Percentiles rank a stretch among this genome's conserved stretches.
Evolutionary conservation across 2,329 filamentous ascomycete genomes (phyloP).

Genomic region (Arachnomyces sp.): DNA sequence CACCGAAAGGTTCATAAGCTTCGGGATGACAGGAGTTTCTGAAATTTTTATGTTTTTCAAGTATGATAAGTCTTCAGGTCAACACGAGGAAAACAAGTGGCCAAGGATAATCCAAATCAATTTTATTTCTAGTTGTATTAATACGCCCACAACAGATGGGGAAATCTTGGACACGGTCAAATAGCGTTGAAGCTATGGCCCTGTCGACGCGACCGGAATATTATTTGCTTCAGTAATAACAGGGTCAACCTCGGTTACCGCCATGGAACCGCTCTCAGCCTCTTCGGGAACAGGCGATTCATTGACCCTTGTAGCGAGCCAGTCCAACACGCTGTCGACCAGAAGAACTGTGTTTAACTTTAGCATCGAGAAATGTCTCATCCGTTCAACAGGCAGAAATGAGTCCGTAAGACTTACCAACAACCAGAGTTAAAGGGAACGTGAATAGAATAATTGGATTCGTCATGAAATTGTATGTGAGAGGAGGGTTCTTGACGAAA

Average conservation of each 20-base stretch:
- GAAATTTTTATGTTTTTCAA: no score
- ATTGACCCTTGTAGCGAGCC: background rate
- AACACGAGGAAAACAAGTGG: no score
- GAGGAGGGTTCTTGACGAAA: constrained; percentile 24
- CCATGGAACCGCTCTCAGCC: background rate
- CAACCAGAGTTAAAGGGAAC: constrained; percentile 24
- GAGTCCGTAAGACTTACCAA: constrained; percentile 17
- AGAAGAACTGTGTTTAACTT: background rate
- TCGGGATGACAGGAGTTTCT: no score
- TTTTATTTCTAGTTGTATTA: no score
- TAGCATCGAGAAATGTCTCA: no score
- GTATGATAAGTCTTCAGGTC: no score
- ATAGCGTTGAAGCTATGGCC: no score
- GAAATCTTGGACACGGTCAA: no score
- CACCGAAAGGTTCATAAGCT: no score
- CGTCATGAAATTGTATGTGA: constrained; percentile 34
- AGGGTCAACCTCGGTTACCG: constrained; percentile 1
- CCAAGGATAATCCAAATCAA: no score
- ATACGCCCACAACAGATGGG: no score
- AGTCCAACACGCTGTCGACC: constrained; percentile 3
- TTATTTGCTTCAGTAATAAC: background rate
- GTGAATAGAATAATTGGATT: constrained; percentile 32
- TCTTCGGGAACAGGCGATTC: background rate
- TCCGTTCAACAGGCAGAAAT: background rate
- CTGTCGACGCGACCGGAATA: no score